These are phyloP conservation scores for Fusarium beomiforme DNA, from an alignment of 2,329 filamentous ascomycete genomes.

Conservation along the genomic window DNA sequence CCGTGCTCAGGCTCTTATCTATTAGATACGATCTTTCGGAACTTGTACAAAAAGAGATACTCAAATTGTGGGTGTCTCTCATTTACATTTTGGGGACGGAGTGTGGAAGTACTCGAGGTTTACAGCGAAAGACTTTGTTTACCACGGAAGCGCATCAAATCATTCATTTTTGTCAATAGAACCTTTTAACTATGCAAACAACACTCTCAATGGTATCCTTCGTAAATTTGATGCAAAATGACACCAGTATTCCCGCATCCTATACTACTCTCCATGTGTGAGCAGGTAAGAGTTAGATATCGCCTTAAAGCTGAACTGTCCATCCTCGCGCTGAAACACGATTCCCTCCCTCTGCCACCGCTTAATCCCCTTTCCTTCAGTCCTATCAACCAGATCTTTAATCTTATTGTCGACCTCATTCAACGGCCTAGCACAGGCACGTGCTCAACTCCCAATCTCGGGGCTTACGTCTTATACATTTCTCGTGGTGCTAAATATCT, in stretches of 20 bases:
- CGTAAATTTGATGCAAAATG: constrained; percentile 33
- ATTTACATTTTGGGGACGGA: constrained; percentile 27
- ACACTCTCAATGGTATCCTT: constrained; percentile 39
- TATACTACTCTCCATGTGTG: constrained; percentile 36
- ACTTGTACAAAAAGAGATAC: constrained; percentile 24
- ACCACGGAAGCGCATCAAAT: constrained; percentile 42
- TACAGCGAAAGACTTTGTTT: constrained; percentile 41
- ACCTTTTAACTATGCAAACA: constrained; percentile 43
- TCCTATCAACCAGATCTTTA: constrained; percentile 30
- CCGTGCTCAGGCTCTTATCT: constrained; percentile 20
- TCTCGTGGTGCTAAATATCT: constrained; percentile 41
- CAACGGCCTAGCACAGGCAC: constrained; percentile 41
- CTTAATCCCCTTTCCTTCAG: constrained; percentile 36
- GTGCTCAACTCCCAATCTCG: constrained; percentile 45
- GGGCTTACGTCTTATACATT: constrained; percentile 42
- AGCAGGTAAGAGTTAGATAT: constrained; percentile 44
- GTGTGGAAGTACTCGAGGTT: constrained; percentile 21
- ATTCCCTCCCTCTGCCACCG: constrained; percentile 40
- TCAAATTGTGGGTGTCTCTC: constrained; percentile 7
- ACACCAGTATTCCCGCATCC: background rate
- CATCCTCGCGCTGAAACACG: constrained; percentile 38
- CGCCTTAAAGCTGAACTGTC: constrained; percentile 38
- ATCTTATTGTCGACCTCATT: constrained; percentile 18
- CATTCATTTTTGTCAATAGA: constrained; percentile 46
- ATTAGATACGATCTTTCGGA: constrained; percentile 2